Evolutionary conservation across 768 basidiomycete species (phyloP).

Genomic region (Phylloporus scabripes): DNA sequence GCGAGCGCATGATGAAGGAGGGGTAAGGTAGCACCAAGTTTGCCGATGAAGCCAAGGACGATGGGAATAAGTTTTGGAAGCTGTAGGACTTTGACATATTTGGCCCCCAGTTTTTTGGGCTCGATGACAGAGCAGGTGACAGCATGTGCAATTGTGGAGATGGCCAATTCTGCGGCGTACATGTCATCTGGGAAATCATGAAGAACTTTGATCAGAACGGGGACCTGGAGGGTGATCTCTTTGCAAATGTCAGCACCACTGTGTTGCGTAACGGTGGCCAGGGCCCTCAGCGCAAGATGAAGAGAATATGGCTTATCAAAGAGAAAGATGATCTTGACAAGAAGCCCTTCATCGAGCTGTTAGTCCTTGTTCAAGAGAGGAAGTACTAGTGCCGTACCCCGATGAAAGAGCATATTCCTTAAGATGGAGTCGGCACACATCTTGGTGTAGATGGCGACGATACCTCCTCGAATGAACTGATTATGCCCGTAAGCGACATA

Average conservation of each 20-base stretch:
- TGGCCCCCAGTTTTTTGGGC: conserved; percentile 30
- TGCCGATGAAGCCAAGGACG: conserved; percentile 37
- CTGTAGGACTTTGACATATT: conserved; percentile 36
- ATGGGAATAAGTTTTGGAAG: conserved; percentile 39
- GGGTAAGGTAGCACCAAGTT: conserved; percentile 36
- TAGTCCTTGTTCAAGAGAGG: neutral
- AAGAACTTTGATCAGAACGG: conserved; percentile 40
- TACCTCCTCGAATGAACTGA: conserved; percentile 48
- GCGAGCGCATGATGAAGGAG: conserved; percentile 47
- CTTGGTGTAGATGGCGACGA: conserved; percentile 57
- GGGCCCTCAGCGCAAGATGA: conserved; percentile 46
- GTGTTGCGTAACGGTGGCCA: conserved; percentile 55
- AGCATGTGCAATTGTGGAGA: conserved; percentile 49
- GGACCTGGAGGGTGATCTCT: conserved; percentile 41
- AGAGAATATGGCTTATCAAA: conserved; percentile 41
- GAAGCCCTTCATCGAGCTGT: conserved; percentile 37
- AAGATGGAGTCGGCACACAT: conserved; percentile 58
- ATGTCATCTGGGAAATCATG: conserved; percentile 46
- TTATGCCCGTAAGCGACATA: conserved; percentile 41
- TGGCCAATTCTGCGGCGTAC: conserved; percentile 41
- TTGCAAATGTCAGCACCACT: conserved; percentile 45
- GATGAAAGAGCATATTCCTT: conserved; percentile 52
- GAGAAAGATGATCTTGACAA: conserved; percentile 48
- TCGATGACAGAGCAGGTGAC: conserved; percentile 38
- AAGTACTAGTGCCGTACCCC: conserved; percentile 30